Evolutionary conservation across 306 rosid genomes (phyloP).

Genomic region (Inga leiocalycina): DNA sequence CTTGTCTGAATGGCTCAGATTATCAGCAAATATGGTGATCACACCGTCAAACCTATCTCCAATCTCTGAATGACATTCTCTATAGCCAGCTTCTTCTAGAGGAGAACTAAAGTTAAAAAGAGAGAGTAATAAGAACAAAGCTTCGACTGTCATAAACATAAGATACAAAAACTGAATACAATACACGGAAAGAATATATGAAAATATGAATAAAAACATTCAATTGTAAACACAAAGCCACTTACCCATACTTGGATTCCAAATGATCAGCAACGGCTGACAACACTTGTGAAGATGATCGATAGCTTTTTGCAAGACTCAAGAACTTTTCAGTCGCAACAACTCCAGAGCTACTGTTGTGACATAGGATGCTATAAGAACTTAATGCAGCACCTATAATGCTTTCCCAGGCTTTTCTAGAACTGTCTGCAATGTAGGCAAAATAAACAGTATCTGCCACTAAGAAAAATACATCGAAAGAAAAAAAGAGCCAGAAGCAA

Average conservation of each 20-base stretch:
- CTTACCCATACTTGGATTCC: conserved; percentile 76
- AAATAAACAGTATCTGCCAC: conserved; percentile 16
- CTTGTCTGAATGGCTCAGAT: conserved; percentile 68
- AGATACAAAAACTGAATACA: conserved; percentile 6
- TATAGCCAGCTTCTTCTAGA: conserved; percentile 45
- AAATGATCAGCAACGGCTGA: conserved; percentile 80
- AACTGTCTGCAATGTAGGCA: conserved; percentile 46
- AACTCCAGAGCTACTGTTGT: conserved; percentile 33
- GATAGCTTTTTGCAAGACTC: conserved; percentile 65
- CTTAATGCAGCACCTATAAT: conserved; percentile 67
- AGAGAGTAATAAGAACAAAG: conserved; percentile 25
- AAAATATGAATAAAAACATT: conserved; percentile 9
- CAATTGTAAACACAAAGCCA: conserved; percentile 11
- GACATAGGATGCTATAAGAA: conserved; percentile 51
- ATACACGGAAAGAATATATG: conserved; percentile 12
- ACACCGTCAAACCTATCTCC: conserved; percentile 46
- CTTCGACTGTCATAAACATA: not conserved
- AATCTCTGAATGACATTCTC: conserved; percentile 56
- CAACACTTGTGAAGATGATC: conserved; percentile 64
- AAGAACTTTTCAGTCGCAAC: conserved; percentile 55
- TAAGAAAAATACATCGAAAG: not conserved
- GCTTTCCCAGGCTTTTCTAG: conserved; percentile 61
- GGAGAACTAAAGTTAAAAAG: conserved; percentile 50
- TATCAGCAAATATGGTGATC: conserved; percentile 59
- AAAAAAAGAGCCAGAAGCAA: not conserved